Evolutionary conservation across 2,329 filamentous ascomycete species (phyloP).

Genomic region (Penicillium sp.): DNA sequence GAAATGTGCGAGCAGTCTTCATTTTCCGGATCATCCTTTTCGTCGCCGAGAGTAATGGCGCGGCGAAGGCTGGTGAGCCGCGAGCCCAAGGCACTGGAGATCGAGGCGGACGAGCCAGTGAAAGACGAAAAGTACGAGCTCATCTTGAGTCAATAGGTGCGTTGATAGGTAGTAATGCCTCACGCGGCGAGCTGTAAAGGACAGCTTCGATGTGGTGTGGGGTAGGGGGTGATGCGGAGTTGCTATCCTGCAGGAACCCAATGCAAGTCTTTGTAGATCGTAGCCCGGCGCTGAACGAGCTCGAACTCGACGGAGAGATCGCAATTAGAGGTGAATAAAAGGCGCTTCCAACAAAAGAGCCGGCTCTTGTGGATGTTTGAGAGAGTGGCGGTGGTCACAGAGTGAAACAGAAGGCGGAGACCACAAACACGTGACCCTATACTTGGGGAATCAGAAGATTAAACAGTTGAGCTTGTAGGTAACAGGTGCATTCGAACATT

Average conservation of each 20-base stretch:
- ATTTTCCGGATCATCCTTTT: conserved; percentile 45
- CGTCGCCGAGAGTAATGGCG: conserved; percentile 42
- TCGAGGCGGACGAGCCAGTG: conserved; percentile 34
- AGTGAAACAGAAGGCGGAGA: conserved; percentile 8
- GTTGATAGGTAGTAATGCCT: neutral
- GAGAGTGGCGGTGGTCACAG: neutral
- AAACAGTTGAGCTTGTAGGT: neutral
- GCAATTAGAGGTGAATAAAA: conserved; percentile 2
- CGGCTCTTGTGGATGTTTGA: conserved; percentile 16
- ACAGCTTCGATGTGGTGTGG: conserved; percentile 23
- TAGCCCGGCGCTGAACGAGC: neutral
- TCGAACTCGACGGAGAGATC: neutral
- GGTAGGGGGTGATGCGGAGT: conserved; percentile 17
- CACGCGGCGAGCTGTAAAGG: conserved; percentile 7
- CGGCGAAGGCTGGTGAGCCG: conserved; percentile 58
- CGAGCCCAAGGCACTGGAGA: conserved; percentile 53
- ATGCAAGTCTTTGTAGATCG: neutral
- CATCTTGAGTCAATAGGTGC: conserved; percentile 50
- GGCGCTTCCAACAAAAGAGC: conserved; percentile 15
- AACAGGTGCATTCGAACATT: neutral
- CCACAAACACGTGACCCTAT: conserved; percentile 16
- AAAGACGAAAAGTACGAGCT: conserved; percentile 78
- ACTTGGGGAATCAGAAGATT: conserved; percentile 6
- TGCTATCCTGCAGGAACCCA: conserved; percentile 7
- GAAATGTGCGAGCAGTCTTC: conserved; percentile 93